Base-by-base conservation (phyloP, 2,329 filamentous ascomycete genomes). In the Phoma sp. region DNA sequence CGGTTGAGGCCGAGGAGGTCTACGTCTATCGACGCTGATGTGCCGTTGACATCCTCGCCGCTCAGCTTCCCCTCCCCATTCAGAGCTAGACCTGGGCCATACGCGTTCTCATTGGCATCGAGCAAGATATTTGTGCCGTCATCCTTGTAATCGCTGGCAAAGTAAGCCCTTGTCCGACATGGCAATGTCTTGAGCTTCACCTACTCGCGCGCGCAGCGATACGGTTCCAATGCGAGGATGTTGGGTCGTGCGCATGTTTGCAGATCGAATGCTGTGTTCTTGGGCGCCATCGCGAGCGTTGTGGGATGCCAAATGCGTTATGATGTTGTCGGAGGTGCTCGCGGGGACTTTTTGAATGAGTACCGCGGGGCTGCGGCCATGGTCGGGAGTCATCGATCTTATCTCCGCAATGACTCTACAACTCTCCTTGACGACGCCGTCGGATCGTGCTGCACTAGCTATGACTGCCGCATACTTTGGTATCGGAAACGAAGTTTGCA, bases 41-140 rank as follows among this genome's bases (percentile, higher is more conserved):
- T 46, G 53, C 77, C 75, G 59, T 77, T 77, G 37, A 61, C 61
- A 24, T 65, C 70, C 2, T 77, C 72, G 42, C 79, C 74, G 46
- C 80, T 72, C 9, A 83, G 76, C 44, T 80, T 79, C 9, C 80
- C 78, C 36, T 82, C 70, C 1, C 71, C 66, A 27, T 76, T 75
- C 43, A 87, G 65, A 2, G 82, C 78, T 43, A 97, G 79, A 1
- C 90, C 89, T 0, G 95, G 93, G 0, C 95, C 95, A 69, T 89
- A 97, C 55, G 95, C 92, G 71, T 99, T 99, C 79, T 99, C 95
- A 70, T 99, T 99, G 66, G 95, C 95, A 74, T 99, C 95, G 62
- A 99, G 89, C 47, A 99, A 88, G 68, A 98, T 87, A 71, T 98
- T 98, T 55, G 87, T 93, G 64, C 95, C 95, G 73, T 99, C 90